These are phyloP conservation scores for Diospyros lotus DNA, from an alignment of 148 eudicot genomes.

Conservation along the genomic window DNA sequence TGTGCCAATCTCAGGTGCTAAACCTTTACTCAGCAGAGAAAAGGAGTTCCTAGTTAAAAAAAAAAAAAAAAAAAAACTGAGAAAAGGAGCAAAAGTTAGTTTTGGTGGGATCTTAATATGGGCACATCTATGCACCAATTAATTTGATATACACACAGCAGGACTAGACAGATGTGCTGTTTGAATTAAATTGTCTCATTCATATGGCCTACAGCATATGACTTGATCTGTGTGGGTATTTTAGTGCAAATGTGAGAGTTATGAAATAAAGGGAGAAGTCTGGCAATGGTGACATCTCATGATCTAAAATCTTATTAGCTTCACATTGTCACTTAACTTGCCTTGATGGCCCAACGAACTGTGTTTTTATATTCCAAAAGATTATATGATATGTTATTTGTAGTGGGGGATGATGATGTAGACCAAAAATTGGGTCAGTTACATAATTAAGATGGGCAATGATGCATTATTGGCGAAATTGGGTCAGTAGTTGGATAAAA, in stretches of 20 bases:
- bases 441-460: no score
- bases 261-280: not conserved
- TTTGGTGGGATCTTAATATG: not conserved
- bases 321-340: not conserved
- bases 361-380: conserved; percentile 1
- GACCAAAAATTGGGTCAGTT: no score
- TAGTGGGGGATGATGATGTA: no score
- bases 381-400: no score
- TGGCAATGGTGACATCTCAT: not conserved
- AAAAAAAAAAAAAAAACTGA: not conserved
- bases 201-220: no score
- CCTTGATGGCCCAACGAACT: not conserved
- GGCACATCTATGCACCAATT: not conserved
- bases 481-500: no score
- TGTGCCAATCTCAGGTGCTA: not conserved
- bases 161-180: not conserved
- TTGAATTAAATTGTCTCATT: not conserved
- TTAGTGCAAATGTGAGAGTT: not conserved
- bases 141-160: not conserved
- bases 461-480: no score
- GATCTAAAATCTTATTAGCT: not conserved
- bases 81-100: not conserved
- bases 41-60: no score
- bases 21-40: not conserved
- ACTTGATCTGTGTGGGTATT: not conserved